Evolutionary conservation across 2,329 filamentous ascomycete species (phyloP).

Genomic region (Hypoxylon sp.): DNA sequence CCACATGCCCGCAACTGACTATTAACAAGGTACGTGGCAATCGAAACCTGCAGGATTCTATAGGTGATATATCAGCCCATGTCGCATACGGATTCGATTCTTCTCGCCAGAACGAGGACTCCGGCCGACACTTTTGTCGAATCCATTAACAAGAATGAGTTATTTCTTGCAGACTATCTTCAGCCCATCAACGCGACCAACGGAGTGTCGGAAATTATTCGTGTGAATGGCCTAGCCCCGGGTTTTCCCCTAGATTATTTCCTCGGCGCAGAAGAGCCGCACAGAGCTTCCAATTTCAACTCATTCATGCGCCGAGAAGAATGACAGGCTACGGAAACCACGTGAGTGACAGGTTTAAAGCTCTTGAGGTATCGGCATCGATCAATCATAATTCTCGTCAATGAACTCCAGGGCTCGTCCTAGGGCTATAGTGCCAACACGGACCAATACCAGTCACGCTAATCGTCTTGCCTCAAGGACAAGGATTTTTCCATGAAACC

Average conservation of each 20-base stretch:
- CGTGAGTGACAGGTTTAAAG: slow-evolving; percentile 21
- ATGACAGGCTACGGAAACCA: slow-evolving; percentile 30
- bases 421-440: slow-evolving; percentile 18
- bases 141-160: slow-evolving; percentile 6
- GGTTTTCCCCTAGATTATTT: slow-evolving; percentile 30
- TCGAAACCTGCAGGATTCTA: slow-evolving; percentile 7
- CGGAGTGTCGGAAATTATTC: slow-evolving; percentile 38
- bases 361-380: slow-evolving; percentile 1
- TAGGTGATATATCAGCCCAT: slow-evolving; percentile 14
- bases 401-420: slow-evolving; percentile 13
- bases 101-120: slow-evolving; percentile 10
- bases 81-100: slow-evolving; percentile 18
- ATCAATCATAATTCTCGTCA: slow-evolving; percentile 21
- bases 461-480: slow-evolving; percentile 23
- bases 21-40: background rate
- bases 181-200: slow-evolving; percentile 14
- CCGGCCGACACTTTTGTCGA: slow-evolving; percentile 3
- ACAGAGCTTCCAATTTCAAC: slow-evolving; percentile 40
- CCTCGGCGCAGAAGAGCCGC: slow-evolving; percentile 28
- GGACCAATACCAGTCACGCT: slow-evolving; percentile 33
- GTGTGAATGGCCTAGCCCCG: slow-evolving; percentile 27
- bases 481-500: slow-evolving; percentile 21
- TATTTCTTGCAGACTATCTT: slow-evolving; percentile 9
- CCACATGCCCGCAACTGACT: background rate
- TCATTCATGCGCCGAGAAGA: slow-evolving; percentile 36